Evolutionary conservation across 2,329 filamentous ascomycete species (phyloP).

Genomic region (Venturia pyrina): DNA sequence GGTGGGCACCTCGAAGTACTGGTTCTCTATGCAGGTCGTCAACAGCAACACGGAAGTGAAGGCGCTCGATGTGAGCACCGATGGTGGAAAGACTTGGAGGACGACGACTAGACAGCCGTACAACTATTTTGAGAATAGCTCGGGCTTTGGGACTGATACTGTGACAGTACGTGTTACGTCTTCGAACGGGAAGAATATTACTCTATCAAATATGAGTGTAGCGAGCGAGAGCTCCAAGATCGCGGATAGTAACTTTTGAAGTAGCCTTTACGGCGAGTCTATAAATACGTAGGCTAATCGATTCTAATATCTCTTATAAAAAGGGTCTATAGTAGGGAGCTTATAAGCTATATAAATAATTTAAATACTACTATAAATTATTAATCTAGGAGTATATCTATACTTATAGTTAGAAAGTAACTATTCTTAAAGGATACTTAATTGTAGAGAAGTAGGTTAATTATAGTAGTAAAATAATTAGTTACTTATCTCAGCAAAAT

Average conservation of each 20-base stretch:
- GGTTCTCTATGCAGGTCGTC: slow-evolving; percentile 55
- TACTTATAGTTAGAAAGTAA: too few species aligned
- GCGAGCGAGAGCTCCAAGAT: background rate
- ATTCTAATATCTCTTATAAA: too few species aligned
- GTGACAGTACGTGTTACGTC: background rate
- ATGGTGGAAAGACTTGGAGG: background rate
- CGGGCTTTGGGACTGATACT: background rate
- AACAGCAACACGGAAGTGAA: slow-evolving; percentile 41
- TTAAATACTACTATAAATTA: too few species aligned
- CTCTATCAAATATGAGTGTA: background rate
- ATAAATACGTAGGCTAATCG: too few species aligned
- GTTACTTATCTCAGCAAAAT: too few species aligned
- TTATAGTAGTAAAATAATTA: too few species aligned
- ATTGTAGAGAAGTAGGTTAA: too few species aligned
- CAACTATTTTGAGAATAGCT: background rate
- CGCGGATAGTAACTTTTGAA: background rate
- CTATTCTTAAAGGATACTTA: too few species aligned
- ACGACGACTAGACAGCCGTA: background rate
- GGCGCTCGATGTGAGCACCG: background rate
- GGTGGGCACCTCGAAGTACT: slow-evolving; percentile 39
- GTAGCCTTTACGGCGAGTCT: background rate
- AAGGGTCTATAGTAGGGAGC: too few species aligned
- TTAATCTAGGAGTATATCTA: too few species aligned
- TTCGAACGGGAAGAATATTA: background rate
- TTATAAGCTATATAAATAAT: too few species aligned